phyloP scores from a whole-genome alignment of 345 rosid species.

The Rhodamnia argentea region DNA sequence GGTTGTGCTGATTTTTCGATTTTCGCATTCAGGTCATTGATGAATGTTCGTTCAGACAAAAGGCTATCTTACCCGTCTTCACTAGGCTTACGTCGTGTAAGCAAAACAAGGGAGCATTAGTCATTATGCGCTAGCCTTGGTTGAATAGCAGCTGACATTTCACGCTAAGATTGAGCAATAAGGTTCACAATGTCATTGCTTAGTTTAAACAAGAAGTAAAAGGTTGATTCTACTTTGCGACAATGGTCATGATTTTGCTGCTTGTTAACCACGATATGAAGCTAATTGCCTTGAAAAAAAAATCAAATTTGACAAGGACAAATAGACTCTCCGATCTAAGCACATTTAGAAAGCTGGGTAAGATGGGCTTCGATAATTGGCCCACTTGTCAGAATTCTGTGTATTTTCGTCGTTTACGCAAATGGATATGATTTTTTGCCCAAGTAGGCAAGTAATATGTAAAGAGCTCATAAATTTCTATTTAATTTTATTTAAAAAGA shows the following conservation, averaged over 20 bases:
- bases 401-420: neutral
- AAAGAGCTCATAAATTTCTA: neutral
- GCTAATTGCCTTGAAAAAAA: neutral
- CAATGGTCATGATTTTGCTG: neutral
- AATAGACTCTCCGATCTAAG: neutral
- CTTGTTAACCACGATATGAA: neutral
- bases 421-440: neutral
- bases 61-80: neutral
- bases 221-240: neutral
- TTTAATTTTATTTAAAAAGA: neutral
- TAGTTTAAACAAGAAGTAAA: neutral
- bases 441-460: neutral
- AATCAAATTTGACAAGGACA: neutral
- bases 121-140: neutral
- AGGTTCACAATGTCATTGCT: neutral
- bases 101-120: neutral
- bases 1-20: neutral
- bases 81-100: neutral
- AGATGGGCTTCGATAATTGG: neutral
- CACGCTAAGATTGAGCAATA: neutral
- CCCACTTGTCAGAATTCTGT: neutral
- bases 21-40: neutral
- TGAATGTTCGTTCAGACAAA: neutral
- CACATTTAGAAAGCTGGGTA: neutral
- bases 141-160: neutral